Conservation (phyloP, 306 rosid genomes). For the Potentilla sterilis region DNA sequence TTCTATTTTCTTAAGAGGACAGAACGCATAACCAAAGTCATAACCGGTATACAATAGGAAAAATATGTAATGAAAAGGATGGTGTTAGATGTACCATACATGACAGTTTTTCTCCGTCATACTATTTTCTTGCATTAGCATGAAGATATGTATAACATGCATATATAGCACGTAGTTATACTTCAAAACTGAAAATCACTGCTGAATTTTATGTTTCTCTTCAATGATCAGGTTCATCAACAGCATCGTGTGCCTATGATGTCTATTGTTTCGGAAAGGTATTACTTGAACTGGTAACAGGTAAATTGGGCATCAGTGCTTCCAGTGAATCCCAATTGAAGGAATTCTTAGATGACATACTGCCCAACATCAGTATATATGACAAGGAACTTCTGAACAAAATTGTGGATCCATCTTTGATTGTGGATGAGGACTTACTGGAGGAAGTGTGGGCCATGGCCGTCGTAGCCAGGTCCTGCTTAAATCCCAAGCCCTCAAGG, state of each 20-base stretch:
- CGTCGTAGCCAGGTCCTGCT: slow-evolving; percentile 87
- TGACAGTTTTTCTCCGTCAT: not conserved
- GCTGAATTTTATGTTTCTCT: slow-evolving; percentile 27
- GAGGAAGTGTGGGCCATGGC: slow-evolving; percentile 99
- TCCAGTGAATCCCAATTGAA: slow-evolving; percentile 48
- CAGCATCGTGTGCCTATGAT: slow-evolving; percentile 71
- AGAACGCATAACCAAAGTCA: not conserved
- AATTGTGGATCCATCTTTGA: slow-evolving; percentile 77
- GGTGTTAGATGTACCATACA: not conserved
- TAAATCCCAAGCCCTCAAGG: slow-evolving; percentile 80
- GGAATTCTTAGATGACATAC: slow-evolving; percentile 60
- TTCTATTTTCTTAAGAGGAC: not conserved
- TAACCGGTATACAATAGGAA: not conserved
- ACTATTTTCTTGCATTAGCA: not conserved
- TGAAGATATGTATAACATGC: not conserved
- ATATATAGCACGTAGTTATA: not conserved
- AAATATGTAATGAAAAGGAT: too few relatives aligned
- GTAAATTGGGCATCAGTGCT: slow-evolving; percentile 78
- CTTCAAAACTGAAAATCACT: slow-evolving; percentile 8
- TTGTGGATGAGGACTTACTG: slow-evolving; percentile 81
- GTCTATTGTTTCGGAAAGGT: slow-evolving; percentile 95
- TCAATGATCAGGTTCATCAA: slow-evolving; percentile 57
- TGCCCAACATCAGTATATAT: slow-evolving; percentile 64
- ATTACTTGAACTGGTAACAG: slow-evolving; percentile 85
- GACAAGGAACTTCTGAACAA: slow-evolving; percentile 81